Percentiles rank a stretch among this genome's conserved stretches.
Evolutionary conservation across 306 rosid genomes (phyloP).

Genomic region (Prunus davidiana): DNA sequence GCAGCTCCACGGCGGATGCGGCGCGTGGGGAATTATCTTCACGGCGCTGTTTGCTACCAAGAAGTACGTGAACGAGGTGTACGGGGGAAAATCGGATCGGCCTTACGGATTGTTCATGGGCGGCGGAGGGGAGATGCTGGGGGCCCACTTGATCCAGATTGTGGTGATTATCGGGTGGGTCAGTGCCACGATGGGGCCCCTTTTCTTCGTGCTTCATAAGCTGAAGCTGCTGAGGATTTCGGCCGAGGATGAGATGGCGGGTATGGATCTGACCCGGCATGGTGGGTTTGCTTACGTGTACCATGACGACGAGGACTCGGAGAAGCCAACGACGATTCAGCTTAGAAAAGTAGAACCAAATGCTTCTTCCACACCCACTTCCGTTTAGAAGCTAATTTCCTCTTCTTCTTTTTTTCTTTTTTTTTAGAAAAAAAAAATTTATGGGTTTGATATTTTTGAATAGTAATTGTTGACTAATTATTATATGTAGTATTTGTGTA

Average conservation of each 20-base stretch:
- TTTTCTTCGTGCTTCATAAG: conserved; percentile 56
- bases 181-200: conserved; percentile 87
- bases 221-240: conserved; percentile 70
- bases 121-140: conserved; percentile 65
- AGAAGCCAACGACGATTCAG: conserved; percentile 23
- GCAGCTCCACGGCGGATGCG: conserved; percentile 92
- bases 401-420: too few relatives aligned
- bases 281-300: conserved; percentile 86
- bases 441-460: neutral
- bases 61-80: conserved; percentile 65
- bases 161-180: conserved; percentile 77
- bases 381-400: neutral
- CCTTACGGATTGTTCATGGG: conserved; percentile 72
- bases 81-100: conserved; percentile 31
- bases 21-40: conserved; percentile 92
- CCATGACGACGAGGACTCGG: conserved; percentile 41
- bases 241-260: conserved; percentile 70
- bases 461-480: neutral
- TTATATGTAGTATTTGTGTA: neutral
- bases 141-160: conserved; percentile 71
- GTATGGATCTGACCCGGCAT: conserved; percentile 95
- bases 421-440: neutral
- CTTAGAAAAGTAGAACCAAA: conserved; percentile 48
- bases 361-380: conserved; percentile 20
- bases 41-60: conserved; percentile 72